Evolutionary conservation across 345 rosid genomes (phyloP).

Genomic region (Citrus maxima): DNA sequence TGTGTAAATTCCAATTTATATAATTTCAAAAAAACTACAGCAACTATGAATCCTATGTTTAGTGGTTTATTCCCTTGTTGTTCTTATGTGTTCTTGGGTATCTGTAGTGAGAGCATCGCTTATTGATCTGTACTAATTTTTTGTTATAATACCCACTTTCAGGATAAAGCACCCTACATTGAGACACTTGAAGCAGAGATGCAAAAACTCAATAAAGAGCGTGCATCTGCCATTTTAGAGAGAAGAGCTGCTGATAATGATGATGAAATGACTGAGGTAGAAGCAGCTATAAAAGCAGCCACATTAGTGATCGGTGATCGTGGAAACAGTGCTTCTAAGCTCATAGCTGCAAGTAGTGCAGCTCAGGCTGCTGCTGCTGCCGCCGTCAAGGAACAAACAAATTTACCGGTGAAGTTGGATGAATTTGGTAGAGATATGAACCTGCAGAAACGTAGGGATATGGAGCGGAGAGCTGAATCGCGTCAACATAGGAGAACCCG

Average conservation of each 20-base stretch:
- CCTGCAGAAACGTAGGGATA: constrained; percentile 81
- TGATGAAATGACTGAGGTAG: constrained; percentile 83
- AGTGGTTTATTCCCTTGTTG: background rate
- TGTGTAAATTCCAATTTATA: background rate
- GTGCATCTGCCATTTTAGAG: constrained; percentile 63
- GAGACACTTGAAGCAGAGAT: constrained; percentile 89
- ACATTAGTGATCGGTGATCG: constrained; percentile 51
- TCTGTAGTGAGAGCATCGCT: background rate
- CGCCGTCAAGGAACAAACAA: constrained; percentile 53
- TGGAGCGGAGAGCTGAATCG: constrained; percentile 78
- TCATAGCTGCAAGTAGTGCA: constrained; percentile 67
- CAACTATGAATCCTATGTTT: background rate
- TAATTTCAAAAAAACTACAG: background rate
- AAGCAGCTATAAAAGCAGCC: constrained; percentile 89
- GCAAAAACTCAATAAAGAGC: constrained; percentile 77
- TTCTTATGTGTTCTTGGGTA: background rate
- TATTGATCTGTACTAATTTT: constrained; percentile 9
- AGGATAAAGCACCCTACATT: constrained; percentile 83
- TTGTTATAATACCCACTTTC: constrained; percentile 15
- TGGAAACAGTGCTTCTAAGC: constrained; percentile 53
- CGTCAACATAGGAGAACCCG: constrained; percentile 65
- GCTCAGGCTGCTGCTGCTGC: constrained; percentile 71
- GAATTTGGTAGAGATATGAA: constrained; percentile 93
- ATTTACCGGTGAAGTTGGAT: constrained; percentile 74
- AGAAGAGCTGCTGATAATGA: constrained; percentile 80